Base-by-base conservation (phyloP, 495 filamentous ascomycete species). In the Immersiella caudata region DNA sequence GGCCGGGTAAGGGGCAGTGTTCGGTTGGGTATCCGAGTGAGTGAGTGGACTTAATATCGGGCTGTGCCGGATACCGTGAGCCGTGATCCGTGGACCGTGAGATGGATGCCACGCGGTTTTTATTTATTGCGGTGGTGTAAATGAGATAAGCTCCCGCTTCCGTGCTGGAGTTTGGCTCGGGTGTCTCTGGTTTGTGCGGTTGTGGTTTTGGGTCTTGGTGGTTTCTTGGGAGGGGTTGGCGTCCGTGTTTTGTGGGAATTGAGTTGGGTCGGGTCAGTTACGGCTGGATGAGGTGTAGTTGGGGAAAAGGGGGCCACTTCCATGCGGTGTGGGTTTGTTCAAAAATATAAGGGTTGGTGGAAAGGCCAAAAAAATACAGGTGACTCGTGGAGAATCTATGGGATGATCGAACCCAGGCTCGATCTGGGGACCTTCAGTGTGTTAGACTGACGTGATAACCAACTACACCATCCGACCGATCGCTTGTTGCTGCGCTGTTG, bases 371-470 rank as follows among this genome's bases (percentile, higher is more conserved):
- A 46, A 46, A 46, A 18, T 6, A 12, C 40, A 46, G 40, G 5
- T 46, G 40, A 46, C 40, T 46, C 40, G 5, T 46, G 16, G 5
- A 2, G 40, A 46, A 12, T 46, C 40, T 46, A 14, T n/a, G 40
- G 4, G 40, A 46, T 59, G 56, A 59, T 59, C 56, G 56, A 59
- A 59, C 56, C 56, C 56, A 59, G 56, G 56, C 26, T 59, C 26
- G 56, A 59, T 26, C 56, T 59, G 56, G 56, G 56, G 56, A 59
- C 56, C 56, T 59, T 59, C 56, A 59, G 56, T 59, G 56, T 59
- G 56, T 59, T 59, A 59, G 56, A 59, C 56, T 59, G 56, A 59
- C 56, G 56, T 59, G 56, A 59, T 59, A 59, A 59, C 56, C 56
- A 59, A 59, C 56, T 59, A 59, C 56, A 59, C 56, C 56, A 59